These are phyloP conservation scores for Nannizzia gypsea DNA, from an alignment of 2,329 filamentous ascomycete genomes.

Conservation along the genomic window DNA sequence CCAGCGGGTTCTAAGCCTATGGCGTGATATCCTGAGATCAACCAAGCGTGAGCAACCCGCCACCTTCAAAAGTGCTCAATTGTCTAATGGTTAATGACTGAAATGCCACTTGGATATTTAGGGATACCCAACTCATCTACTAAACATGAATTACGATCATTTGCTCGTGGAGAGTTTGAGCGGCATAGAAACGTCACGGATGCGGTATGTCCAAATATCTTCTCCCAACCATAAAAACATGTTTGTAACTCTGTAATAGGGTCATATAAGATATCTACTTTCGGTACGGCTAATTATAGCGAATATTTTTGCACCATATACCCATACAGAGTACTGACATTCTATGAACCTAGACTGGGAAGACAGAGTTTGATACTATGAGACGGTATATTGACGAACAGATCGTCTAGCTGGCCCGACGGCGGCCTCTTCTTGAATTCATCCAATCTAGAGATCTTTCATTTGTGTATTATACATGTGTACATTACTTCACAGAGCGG, in stretches of 20 bases:
- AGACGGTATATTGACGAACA: conserved; percentile 37
- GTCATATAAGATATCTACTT: conserved; percentile 36
- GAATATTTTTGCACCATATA: not conserved
- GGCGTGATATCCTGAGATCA: conserved; percentile 32
- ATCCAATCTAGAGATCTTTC: not conserved
- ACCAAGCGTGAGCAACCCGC: conserved; percentile 25
- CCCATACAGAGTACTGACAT: conserved; percentile 4
- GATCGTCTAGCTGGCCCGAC: conserved; percentile 12
- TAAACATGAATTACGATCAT: conserved; percentile 31
- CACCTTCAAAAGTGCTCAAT: not conserved
- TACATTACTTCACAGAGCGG: not conserved
- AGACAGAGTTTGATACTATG: conserved; percentile 38
- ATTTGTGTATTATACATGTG: not conserved
- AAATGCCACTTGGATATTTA: conserved; percentile 10
- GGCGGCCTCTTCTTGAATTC: too few species aligned
- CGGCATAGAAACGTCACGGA: conserved; percentile 34
- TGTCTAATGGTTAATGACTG: not conserved
- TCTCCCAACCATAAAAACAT: not conserved
- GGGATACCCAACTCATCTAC: conserved; percentile 31
- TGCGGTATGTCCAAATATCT: conserved; percentile 21
- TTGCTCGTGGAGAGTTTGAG: conserved; percentile 35
- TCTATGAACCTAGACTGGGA: conserved; percentile 27
- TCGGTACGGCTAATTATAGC: conserved; percentile 20
- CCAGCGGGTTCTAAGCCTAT: conserved; percentile 33
- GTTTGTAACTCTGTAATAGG: conserved; percentile 10